Evolutionary conservation across 768 basidiomycete genomes (phyloP).

Genomic region (Suillus weaverae): DNA sequence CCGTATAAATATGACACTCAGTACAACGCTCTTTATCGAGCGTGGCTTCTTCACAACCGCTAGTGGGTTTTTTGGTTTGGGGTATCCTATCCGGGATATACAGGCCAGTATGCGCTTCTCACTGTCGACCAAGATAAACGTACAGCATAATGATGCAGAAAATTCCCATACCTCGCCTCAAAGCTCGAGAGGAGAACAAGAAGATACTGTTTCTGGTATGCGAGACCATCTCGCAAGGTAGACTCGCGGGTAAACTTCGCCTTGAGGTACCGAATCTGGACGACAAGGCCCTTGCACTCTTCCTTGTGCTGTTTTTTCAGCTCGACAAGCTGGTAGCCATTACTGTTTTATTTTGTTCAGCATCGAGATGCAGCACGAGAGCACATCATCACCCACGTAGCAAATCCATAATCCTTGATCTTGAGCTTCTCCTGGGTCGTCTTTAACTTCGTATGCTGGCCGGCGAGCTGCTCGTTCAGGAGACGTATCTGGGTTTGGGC

Average conservation of each 20-base stretch:
- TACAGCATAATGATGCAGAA: constrained; percentile 9
- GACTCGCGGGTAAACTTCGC: constrained; percentile 88
- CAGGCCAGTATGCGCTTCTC: constrained; percentile 73
- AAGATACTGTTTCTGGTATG: constrained; percentile 88
- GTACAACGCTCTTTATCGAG: constrained; percentile 56
- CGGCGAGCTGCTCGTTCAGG: constrained; percentile 65
- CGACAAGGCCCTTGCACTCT: constrained; percentile 88
- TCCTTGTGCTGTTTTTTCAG: constrained; percentile 71
- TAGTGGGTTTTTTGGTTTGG: constrained; percentile 42
- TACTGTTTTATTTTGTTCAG: constrained; percentile 34
- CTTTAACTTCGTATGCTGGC: constrained; percentile 41
- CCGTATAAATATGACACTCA: constrained; percentile 62
- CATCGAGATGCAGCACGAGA: constrained; percentile 5
- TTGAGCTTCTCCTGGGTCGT: constrained; percentile 48
- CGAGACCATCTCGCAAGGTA: constrained; percentile 69
- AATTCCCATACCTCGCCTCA: constrained; percentile 59
- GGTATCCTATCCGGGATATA: constrained; percentile 74
- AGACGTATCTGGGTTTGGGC: constrained; percentile 62
- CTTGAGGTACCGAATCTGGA: constrained; percentile 91
- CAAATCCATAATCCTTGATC: constrained; percentile 58
- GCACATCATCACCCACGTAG: constrained; percentile 44
- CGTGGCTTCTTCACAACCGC: constrained; percentile 40
- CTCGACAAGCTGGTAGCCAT: constrained; percentile 51
- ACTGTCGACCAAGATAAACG: constrained; percentile 34
- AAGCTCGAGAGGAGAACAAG: constrained; percentile 68